These are phyloP conservation scores for Echinosophora koreensis DNA, from an alignment of 306 rosid species.

Conservation along the genomic window DNA sequence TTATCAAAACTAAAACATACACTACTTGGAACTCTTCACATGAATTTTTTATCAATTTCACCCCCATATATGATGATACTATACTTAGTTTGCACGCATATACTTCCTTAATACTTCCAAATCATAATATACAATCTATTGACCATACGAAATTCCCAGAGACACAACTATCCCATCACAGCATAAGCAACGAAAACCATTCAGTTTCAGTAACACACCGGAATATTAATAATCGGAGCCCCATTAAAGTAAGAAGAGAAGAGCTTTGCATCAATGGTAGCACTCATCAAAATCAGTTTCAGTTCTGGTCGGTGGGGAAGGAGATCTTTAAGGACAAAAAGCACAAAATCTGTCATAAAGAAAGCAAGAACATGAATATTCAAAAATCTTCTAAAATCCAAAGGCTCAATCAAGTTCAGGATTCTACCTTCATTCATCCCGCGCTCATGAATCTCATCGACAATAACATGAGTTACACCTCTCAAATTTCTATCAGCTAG, in stretches of 20 bases:
- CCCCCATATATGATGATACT: slow-evolving; percentile 15
- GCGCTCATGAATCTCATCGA: slow-evolving; percentile 98
- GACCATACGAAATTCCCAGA: slow-evolving; percentile 6
- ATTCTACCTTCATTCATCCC: slow-evolving; percentile 97
- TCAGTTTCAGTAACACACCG: slow-evolving; percentile 59
- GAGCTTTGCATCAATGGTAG: slow-evolving; percentile 92
- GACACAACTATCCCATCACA: slow-evolving; percentile 35
- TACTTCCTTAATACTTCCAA: slow-evolving; percentile 10
- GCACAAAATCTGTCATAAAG: slow-evolving; percentile 89
- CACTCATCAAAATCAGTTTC: slow-evolving; percentile 95
- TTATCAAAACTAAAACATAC: slow-evolving; percentile 34
- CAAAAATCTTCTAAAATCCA: slow-evolving; percentile 45
- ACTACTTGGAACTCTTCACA: slow-evolving; percentile 16
- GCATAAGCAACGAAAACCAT: slow-evolving; percentile 28
- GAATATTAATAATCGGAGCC: slow-evolving; percentile 71
- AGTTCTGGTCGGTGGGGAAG: slow-evolving; percentile 88
- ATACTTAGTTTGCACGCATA: slow-evolving; percentile 24
- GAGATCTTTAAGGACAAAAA: slow-evolving; percentile 92
- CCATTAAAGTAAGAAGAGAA: slow-evolving; percentile 82
- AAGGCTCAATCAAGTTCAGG: slow-evolving; percentile 42
- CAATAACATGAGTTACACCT: slow-evolving; percentile 91
- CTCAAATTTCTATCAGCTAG: slow-evolving; percentile 86
- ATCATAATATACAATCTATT: slow-evolving; percentile 15
- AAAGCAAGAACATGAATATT: slow-evolving; percentile 48
- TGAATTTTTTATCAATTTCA: slow-evolving; percentile 21